These are phyloP conservation scores for Secale cereale DNA, from an alignment of 176 grass and related monocot species.

Conservation along the genomic window DNA sequence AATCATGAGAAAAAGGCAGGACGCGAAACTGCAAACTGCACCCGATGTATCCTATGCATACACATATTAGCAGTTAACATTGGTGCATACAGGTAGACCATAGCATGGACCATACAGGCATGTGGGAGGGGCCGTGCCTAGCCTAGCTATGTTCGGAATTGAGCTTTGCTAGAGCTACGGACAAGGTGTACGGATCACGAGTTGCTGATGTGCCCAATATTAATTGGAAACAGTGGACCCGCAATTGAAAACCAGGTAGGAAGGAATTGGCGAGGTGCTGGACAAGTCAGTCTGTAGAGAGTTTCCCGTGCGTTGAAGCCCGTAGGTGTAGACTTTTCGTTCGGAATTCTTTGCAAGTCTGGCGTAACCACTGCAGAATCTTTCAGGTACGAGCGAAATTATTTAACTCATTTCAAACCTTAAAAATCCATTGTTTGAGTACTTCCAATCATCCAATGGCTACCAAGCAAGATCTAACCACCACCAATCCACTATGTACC, in stretches of 20 bases:
- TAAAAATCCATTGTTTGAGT: background rate
- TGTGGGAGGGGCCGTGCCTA: background rate
- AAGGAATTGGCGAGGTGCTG: no score
- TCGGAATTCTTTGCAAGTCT: background rate
- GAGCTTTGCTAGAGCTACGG: no score
- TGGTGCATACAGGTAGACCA: background rate
- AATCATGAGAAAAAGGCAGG: background rate
- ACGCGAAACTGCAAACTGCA: background rate
- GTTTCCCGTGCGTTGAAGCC: no score
- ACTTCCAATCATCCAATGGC: conserved; percentile 3
- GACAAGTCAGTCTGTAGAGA: no score
- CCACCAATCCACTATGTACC: background rate
- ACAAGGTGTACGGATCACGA: no score
- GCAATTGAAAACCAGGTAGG: no score
- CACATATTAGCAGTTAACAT: background rate
- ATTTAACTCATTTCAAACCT: background rate
- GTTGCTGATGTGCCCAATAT: no score
- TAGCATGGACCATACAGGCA: background rate
- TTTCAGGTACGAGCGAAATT: conserved; percentile 19
- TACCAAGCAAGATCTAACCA: conserved; percentile 5
- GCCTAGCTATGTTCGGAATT: no score
- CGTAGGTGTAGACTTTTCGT: no score
- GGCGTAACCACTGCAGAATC: background rate
- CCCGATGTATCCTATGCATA: no score
- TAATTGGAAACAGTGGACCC: no score